Evolutionary conservation across 2,329 filamentous ascomycete species (phyloP), one percentile per base, ranked within the genome.

Genomic region (Nemania serpens): DNA sequence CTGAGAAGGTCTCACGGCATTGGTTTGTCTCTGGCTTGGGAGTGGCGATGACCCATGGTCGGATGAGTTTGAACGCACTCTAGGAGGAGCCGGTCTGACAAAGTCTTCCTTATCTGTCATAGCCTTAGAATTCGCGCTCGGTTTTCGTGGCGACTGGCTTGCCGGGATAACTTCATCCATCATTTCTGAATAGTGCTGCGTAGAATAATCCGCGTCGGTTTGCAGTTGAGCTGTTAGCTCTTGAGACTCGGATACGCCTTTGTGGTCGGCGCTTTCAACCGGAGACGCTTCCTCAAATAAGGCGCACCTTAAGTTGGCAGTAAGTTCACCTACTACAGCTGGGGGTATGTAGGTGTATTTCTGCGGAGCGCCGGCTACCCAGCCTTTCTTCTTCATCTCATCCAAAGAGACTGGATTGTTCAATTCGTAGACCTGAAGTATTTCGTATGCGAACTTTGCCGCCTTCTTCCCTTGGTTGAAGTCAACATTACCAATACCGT

Each of bases 341-440:
- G 85, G 86, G 1, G 82, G 82, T 0, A 88, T 72, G 65, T 82
- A 86, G 2, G 74, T 73, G 61, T 82, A 87, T 51, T 80, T 81
- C 25, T 77, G 75, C n/a, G 86, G 80, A 1, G 78, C 73, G 1
- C 75, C 74, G 5, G 78, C 75, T 0, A 87, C 69, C 82, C 85
- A 86, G 0, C 83, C 85, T 41, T 83, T 81, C 43, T 77, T 75
- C 46, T 78, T 79, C 76, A 88, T 83, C 54, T 81, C 76, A 0
- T 77, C 74, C 1, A 84, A 74, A 0, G 79, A 74, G 1, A 86
- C 76, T 0, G 86, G 82, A 69, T 88, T 82, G 67, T 88, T 87
- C 25, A 89, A 78, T 71, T 86, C 79, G 68, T 88, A 89, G 0
- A 89, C 77, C 66, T 88, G 79, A 20, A 79, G 65, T 46, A 86